Evolutionary conservation across 2,329 filamentous ascomycete genomes (phyloP).

Genomic region (Aspergillus sp.): DNA sequence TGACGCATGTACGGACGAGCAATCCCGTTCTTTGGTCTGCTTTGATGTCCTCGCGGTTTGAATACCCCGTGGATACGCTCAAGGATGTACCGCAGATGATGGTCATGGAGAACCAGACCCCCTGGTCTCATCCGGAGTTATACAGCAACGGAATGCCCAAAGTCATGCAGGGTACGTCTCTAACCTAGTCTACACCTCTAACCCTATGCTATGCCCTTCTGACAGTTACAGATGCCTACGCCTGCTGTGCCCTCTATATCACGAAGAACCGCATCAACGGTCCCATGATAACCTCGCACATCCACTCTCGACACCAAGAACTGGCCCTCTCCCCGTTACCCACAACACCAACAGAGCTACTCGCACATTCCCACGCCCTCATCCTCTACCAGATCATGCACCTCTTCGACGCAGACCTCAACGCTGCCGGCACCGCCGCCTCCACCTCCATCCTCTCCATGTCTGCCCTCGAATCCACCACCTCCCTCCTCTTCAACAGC

Average conservation of each 20-base stretch:
- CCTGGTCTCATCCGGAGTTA: constrained; percentile 55
- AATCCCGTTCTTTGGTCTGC: constrained; percentile 16
- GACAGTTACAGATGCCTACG: constrained; percentile 48
- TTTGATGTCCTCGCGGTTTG: constrained; percentile 25
- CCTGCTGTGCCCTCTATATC: constrained; percentile 55
- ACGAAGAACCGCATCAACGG: constrained; percentile 51
- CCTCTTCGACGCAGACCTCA: constrained; percentile 54
- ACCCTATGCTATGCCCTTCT: neutral
- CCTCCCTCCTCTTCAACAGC: constrained; percentile 18
- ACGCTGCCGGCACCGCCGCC: constrained; percentile 38
- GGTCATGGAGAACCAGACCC: constrained; percentile 51
- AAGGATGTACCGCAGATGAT: constrained; percentile 45
- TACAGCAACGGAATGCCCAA: constrained; percentile 54
- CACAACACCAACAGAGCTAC: constrained; percentile 24
- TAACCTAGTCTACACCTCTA: too few species aligned
- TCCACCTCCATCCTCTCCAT: constrained; percentile 38
- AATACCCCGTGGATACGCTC: constrained; percentile 47
- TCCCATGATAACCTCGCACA: constrained; percentile 49
- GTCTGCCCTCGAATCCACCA: constrained; percentile 23
- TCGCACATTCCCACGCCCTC: constrained; percentile 51
- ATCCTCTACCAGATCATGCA: constrained; percentile 52
- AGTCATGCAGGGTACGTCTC: constrained; percentile 48
- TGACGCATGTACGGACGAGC: neutral
- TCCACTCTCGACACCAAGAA: constrained; percentile 47
- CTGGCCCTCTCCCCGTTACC: constrained; percentile 39